phyloP scores from a whole-genome alignment of 192 early-diverging fungal genomes.

The Podila epigama region DNA sequence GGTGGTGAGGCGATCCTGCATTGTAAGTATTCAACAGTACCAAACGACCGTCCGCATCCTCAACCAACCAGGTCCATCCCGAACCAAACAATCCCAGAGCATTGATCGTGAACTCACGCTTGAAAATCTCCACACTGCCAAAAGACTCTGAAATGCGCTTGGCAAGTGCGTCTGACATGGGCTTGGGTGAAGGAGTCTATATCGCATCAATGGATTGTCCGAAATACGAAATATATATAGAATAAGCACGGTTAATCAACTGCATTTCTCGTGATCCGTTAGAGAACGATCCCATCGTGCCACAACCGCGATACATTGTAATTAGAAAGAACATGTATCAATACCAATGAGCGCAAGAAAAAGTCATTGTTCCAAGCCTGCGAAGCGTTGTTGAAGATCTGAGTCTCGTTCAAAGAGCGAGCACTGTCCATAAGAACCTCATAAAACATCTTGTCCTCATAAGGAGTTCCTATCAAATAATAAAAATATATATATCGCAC shows the following conservation, averaged over 20 bases:
- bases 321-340: background rate
- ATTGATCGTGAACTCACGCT: conserved; percentile 46
- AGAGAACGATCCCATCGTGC: background rate
- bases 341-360: conserved; percentile 52
- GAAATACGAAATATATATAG: background rate
- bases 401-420: conserved; percentile 32
- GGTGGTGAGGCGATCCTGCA: conserved; percentile 52
- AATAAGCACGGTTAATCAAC: background rate
- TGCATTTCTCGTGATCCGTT: background rate
- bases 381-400: conserved; percentile 55
- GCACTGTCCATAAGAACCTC: conserved; percentile 49
- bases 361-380: conserved; percentile 59
- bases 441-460: conserved; percentile 33
- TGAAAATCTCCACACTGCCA: conserved; percentile 38
- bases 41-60: conserved; percentile 41
- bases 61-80: conserved; percentile 57
- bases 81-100: conserved; percentile 54
- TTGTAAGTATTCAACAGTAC: conserved; percentile 54
- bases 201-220: too few relatives aligned
- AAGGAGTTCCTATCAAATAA: conserved; percentile 25
- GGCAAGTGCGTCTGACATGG: conserved; percentile 30
- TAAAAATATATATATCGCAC: too few relatives aligned
- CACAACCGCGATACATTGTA: background rate
- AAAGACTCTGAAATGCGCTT: conserved; percentile 27
- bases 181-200: conserved; percentile 5